Percentiles rank a stretch among this genome's conserved stretches.
Conservation (phyloP, 805 yeast genomes). For the Cyberlindnera samutprakarnensis region DNA sequence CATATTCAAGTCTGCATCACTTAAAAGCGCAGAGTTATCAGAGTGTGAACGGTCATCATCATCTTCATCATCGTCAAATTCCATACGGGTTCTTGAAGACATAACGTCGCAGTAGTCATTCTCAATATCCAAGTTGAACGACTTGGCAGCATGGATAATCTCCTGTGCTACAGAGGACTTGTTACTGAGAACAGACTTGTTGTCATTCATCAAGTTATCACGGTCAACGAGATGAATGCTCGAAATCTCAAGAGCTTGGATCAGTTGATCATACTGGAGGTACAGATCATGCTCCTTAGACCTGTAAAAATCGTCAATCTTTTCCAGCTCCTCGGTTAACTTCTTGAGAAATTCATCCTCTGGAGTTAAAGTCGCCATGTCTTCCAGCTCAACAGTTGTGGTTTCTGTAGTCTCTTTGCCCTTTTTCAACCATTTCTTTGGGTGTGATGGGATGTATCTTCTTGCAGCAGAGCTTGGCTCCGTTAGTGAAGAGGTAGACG, state of each 20-base stretch:
- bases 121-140: conserved; percentile 18
- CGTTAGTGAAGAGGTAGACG: conserved; percentile 7
- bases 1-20: conserved; percentile 40
- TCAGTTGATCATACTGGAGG: conserved; percentile 36
- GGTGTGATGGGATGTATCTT: background rate
- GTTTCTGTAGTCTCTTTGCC: conserved; percentile 4
- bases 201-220: conserved; percentile 16
- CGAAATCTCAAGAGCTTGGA: conserved; percentile 40
- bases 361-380: conserved; percentile 22
- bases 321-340: conserved; percentile 40
- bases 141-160: conserved; percentile 11
- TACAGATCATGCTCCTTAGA: conserved; percentile 39
- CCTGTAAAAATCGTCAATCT: conserved; percentile 46
- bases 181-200: conserved; percentile 16
- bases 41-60: conserved; percentile 33
- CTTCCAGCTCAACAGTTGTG: conserved; percentile 21
- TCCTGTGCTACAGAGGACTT: conserved; percentile 19
- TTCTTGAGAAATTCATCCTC: conserved; percentile 38
- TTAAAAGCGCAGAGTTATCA: conserved; percentile 41
- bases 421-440: conserved; percentile 6
- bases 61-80: conserved; percentile 31
- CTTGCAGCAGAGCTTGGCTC: conserved; percentile 2
- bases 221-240: conserved; percentile 19
- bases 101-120: conserved; percentile 24
- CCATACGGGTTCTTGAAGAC: conserved; percentile 12